Evolutionary conservation across 2,329 filamentous ascomycete species (phyloP).

Genomic region (Talaromyces pinophilus): DNA sequence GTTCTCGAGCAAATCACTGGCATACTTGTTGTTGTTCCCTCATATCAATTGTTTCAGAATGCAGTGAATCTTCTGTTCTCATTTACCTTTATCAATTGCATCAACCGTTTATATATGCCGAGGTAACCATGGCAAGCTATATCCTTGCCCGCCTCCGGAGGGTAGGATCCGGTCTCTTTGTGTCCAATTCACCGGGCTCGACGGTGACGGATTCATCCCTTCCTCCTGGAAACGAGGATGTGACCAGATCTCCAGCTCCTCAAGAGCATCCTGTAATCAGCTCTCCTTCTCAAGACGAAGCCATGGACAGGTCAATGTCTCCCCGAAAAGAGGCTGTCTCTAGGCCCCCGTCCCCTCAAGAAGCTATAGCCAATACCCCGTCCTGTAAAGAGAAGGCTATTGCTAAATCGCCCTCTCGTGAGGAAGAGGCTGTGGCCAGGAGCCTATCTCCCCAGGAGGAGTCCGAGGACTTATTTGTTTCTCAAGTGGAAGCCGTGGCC

Average conservation of each 20-base stretch:
- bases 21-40: background rate
- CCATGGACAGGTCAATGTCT: background rate
- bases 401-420: background rate
- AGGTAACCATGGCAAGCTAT: background rate
- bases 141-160: background rate
- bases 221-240: background rate
- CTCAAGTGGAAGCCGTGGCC: background rate
- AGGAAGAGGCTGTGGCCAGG: background rate
- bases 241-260: background rate
- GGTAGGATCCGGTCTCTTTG: background rate
- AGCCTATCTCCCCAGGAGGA: background rate
- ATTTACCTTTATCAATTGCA: background rate
- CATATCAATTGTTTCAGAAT: background rate
- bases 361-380: background rate
- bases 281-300: background rate
- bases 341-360: background rate
- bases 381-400: background rate
- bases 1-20: background rate
- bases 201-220: background rate
- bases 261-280: background rate
- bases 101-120: background rate
- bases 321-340: background rate
- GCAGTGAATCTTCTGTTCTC: background rate
- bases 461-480: background rate
- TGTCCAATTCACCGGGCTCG: background rate